A percentile compares a stretch with the other conserved stretches of the same genome.
Evolutionary conservation across 225 moss, liverwort and hornwort species (phyloP).

Genomic region (Antitrichia curtipendula): DNA sequence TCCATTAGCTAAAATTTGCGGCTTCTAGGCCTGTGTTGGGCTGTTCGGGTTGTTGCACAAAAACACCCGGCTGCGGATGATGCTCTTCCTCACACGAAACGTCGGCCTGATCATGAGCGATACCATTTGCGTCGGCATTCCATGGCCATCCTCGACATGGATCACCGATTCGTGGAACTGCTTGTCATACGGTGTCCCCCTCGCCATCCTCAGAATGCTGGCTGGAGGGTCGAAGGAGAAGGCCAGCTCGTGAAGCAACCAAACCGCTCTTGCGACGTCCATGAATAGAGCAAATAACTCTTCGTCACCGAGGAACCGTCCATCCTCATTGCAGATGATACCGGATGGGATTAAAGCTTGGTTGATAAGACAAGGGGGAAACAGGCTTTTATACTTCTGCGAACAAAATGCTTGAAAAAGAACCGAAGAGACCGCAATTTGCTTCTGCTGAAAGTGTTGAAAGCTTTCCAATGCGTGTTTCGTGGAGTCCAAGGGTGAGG

Average conservation of each 20-base stretch:
- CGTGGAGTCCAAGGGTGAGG: background rate
- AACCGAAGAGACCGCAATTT: background rate
- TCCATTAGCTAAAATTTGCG: background rate
- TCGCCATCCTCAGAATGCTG: background rate
- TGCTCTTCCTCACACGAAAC: background rate
- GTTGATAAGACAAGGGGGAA: background rate
- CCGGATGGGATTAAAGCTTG: background rate
- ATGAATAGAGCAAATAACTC: background rate
- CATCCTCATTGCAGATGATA: background rate
- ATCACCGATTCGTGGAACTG: background rate
- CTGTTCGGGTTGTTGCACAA: background rate
- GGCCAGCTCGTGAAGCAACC: background rate
- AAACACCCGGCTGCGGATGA: background rate
- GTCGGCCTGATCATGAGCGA: background rate
- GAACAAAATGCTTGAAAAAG: background rate
- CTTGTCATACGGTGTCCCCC: background rate
- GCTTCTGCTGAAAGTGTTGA: background rate
- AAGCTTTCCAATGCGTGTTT: background rate
- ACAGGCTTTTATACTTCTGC: background rate
- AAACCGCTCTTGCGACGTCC: background rate
- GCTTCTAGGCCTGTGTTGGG: background rate
- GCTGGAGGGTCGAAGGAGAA: constrained; percentile 8
- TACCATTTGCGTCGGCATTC: background rate
- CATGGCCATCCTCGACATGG: background rate
- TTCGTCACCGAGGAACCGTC: background rate